phyloP scores from a whole-genome alignment of 805 yeast species.

The Metschnikowia cubensis region DNA sequence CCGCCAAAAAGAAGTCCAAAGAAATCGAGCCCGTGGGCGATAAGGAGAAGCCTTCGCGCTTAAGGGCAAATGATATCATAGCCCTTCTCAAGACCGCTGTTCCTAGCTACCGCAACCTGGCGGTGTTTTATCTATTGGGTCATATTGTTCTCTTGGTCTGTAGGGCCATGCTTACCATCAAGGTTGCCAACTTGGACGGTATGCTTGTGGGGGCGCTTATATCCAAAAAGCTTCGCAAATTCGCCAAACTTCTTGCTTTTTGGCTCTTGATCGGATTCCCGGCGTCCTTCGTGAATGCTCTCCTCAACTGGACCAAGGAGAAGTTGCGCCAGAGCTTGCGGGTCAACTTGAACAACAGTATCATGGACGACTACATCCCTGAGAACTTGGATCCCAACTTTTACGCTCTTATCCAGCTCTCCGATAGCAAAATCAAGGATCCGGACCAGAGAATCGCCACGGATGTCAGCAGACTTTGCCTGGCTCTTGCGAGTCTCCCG shows the following conservation, averaged over 20 bases:
- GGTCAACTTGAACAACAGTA: slow-evolving; percentile 55
- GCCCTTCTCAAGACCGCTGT: slow-evolving; percentile 33
- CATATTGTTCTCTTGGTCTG: slow-evolving; percentile 60
- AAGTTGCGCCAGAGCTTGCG: slow-evolving; percentile 58
- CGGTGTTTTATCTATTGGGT: slow-evolving; percentile 36
- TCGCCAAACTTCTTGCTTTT: slow-evolving; percentile 55
- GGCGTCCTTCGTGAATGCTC: slow-evolving; percentile 72
- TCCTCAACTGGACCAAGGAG: slow-evolving; percentile 58
- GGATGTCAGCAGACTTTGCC: slow-evolving; percentile 70
- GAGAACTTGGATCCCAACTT: slow-evolving; percentile 64
- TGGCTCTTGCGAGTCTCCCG: slow-evolving; percentile 68
- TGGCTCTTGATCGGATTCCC: slow-evolving; percentile 90
- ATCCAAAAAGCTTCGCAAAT: slow-evolving; percentile 60
- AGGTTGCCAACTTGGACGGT: slow-evolving; percentile 86
- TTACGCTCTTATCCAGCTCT: slow-evolving; percentile 65
- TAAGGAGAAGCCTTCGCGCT: slow-evolving; percentile 12
- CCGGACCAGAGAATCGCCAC: slow-evolving; percentile 83
- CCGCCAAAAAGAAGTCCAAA: slow-evolving; percentile 9
- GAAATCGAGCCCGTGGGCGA: slow-evolving; percentile 3
- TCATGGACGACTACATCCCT: slow-evolving; percentile 71
- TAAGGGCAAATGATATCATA: slow-evolving; percentile 28
- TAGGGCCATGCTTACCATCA: slow-evolving; percentile 71
- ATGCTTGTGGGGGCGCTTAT: slow-evolving; percentile 76
- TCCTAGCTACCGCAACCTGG: slow-evolving; percentile 27
- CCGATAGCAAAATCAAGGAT: slow-evolving; percentile 51